Evolutionary conservation across 2,329 filamentous ascomycete genomes (phyloP).

Genomic region (Chaetothyriales sp.): DNA sequence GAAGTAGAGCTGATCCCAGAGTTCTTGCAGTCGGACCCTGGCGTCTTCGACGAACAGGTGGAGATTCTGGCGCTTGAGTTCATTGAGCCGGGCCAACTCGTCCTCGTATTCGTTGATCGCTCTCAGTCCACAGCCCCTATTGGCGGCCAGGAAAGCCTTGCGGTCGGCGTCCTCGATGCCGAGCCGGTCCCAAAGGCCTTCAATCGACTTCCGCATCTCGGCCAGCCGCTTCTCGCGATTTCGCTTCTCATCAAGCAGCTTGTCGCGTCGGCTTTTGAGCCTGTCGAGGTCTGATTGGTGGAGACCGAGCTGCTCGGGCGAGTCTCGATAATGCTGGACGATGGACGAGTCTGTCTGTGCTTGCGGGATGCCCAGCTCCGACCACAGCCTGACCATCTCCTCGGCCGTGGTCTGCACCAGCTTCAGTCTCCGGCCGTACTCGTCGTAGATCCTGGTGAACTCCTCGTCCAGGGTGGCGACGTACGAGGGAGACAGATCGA

Average conservation of each 20-base stretch:
- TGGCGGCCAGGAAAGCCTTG: conserved; percentile 71
- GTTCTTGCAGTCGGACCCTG: conserved; percentile 74
- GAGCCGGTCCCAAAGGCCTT: conserved; percentile 76
- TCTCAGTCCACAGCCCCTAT: conserved; percentile 79
- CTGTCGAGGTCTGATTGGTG: conserved; percentile 72
- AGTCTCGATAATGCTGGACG: conserved; percentile 76
- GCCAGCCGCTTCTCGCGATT: conserved; percentile 63
- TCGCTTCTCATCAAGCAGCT: conserved; percentile 77
- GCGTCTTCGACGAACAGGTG: conserved; percentile 94
- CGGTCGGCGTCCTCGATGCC: conserved; percentile 70
- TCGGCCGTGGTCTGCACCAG: conserved; percentile 63
- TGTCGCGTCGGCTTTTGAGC: conserved; percentile 62
- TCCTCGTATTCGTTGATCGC: conserved; percentile 95
- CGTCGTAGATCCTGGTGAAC: conserved; percentile 90
- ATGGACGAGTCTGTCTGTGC: conserved; percentile 80
- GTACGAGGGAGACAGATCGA: conserved; percentile 85
- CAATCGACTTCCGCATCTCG: conserved; percentile 65
- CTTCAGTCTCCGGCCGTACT: conserved; percentile 73
- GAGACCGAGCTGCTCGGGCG: conserved; percentile 85
- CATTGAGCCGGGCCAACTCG: conserved; percentile 71
- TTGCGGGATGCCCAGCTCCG: conserved; percentile 84
- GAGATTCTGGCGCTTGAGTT: conserved; percentile 87
- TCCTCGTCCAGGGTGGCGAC: conserved; percentile 76
- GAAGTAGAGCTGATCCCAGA: conserved; percentile 90
- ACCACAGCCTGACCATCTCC: conserved; percentile 88